A percentile compares a stretch with the other conserved stretches of the same genome.
Conservation (phyloP, 139 green algal genomes). For the Chlorella sp. region DNA sequence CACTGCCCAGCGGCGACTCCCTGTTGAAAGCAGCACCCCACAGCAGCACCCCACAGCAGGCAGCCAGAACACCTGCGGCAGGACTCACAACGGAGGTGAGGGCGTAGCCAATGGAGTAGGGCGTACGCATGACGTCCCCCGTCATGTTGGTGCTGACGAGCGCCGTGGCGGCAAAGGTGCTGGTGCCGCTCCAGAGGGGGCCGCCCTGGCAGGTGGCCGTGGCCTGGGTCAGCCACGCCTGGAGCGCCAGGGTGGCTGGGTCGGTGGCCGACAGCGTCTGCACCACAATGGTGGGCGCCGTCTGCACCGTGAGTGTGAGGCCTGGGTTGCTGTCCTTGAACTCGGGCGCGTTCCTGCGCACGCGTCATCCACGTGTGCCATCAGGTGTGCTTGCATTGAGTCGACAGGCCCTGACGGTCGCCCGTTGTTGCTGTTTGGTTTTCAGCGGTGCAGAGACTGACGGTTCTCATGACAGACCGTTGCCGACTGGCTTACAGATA, state of each 20-base stretch:
- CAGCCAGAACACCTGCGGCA: too few relatives aligned
- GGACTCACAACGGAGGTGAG: neutral
- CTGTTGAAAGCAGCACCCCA: too few relatives aligned
- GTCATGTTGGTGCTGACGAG: neutral
- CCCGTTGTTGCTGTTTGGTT: too few relatives aligned
- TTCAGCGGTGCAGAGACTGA: too few relatives aligned
- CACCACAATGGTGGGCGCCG: neutral
- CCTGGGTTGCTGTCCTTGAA: slow-evolving; percentile 17
- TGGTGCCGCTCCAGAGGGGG: neutral
- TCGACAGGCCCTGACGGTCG: too few relatives aligned
- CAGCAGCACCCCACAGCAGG: too few relatives aligned
- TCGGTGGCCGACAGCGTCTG: neutral
- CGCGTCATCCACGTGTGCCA: neutral
- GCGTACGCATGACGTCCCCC: neutral
- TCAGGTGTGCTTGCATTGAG: too few relatives aligned
- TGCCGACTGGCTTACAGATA: too few relatives aligned
- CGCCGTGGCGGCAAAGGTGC: neutral
- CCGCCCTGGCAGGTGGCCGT: neutral
- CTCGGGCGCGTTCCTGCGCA: slow-evolving; percentile 1
- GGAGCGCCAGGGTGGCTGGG: slow-evolving; percentile 3
- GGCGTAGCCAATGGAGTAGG: slow-evolving; percentile 14
- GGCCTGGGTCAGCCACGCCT: too few relatives aligned
- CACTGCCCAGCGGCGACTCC: too few relatives aligned
- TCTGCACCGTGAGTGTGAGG: neutral
- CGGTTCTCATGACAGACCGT: too few relatives aligned